A percentile compares a stretch with the other conserved stretches of the same genome.
Evolutionary conservation across 2,329 filamentous ascomycete genomes (phyloP).

Genomic region (Lecanoromycetidae sp.): DNA sequence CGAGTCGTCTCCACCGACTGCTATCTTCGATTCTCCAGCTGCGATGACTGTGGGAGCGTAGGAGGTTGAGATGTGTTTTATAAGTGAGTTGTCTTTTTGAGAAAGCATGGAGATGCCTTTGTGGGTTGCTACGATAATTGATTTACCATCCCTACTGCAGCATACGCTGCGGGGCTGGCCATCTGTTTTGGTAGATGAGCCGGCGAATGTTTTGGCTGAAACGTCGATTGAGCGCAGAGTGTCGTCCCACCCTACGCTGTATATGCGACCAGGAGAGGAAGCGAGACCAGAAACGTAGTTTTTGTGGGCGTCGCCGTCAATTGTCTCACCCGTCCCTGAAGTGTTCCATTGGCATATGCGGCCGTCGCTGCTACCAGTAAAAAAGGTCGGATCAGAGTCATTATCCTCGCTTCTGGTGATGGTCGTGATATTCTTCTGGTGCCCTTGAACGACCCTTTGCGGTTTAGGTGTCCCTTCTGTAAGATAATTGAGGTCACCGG

Average conservation of each 20-base stretch:
- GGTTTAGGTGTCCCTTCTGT: constrained; percentile 58
- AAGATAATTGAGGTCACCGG: constrained; percentile 84
- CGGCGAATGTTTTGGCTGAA: constrained; percentile 61
- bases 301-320: constrained; percentile 71
- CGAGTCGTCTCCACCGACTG: constrained; percentile 65
- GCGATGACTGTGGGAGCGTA: constrained; percentile 61
- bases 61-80: constrained; percentile 45
- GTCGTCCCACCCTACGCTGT: constrained; percentile 90
- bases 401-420: constrained; percentile 45
- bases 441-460: constrained; percentile 63
- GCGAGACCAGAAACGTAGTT: constrained; percentile 75
- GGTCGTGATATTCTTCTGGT: constrained; percentile 83
- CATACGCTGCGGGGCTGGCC: constrained; percentile 71
- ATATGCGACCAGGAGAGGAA: constrained; percentile 50
- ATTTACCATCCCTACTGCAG: constrained; percentile 41
- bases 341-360: constrained; percentile 76
- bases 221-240: constrained; percentile 68
- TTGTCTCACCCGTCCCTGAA: constrained; percentile 46
- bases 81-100: constrained; percentile 48
- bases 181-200: constrained; percentile 52
- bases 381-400: constrained; percentile 49
- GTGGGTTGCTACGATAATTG: constrained; percentile 49
- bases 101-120: constrained; percentile 49
- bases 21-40: constrained; percentile 54
- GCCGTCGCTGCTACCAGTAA: constrained; percentile 88